phyloP scores from a whole-genome alignment of 2,329 filamentous ascomycete species.

The Scolecobasidium constrictum region DNA sequence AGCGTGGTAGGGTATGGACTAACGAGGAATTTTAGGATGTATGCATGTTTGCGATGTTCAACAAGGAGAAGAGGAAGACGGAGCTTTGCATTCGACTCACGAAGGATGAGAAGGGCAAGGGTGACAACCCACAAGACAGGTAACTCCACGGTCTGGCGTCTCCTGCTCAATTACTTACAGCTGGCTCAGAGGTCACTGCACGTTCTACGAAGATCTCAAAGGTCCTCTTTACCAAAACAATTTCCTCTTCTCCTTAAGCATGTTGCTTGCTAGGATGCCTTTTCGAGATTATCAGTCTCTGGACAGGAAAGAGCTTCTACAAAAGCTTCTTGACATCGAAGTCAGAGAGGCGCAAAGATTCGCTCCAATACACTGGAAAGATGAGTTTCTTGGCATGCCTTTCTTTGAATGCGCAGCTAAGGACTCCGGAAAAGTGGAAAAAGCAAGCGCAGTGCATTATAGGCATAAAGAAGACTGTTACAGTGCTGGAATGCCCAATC shows the following conservation, averaged over 20 bases:
- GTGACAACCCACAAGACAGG: neutral
- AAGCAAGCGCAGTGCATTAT: neutral
- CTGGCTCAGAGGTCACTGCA: neutral
- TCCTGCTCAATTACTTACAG: neutral
- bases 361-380: neutral
- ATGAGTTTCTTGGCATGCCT: neutral
- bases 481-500: neutral
- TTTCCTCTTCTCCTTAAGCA: conserved; percentile 1
- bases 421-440: neutral
- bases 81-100: conserved; percentile 3
- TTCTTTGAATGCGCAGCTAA: conserved; percentile 3
- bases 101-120: conserved; percentile 1
- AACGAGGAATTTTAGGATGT: neutral
- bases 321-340: conserved; percentile 1
- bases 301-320: neutral
- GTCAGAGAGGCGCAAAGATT: neutral
- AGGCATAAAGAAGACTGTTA: conserved; percentile 3
- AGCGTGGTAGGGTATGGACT: neutral
- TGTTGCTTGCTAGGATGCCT: neutral
- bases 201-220: conserved; percentile 1
- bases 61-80: conserved; percentile 1
- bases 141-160: neutral
- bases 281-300: neutral
- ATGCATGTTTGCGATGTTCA: conserved; percentile 4
- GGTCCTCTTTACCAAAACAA: conserved; percentile 1